A percentile compares a stretch with the other conserved stretches of the same genome.
phyloP scores from a whole-genome alignment of 169 alveolate species.

The Plasmodium sp. region DNA sequence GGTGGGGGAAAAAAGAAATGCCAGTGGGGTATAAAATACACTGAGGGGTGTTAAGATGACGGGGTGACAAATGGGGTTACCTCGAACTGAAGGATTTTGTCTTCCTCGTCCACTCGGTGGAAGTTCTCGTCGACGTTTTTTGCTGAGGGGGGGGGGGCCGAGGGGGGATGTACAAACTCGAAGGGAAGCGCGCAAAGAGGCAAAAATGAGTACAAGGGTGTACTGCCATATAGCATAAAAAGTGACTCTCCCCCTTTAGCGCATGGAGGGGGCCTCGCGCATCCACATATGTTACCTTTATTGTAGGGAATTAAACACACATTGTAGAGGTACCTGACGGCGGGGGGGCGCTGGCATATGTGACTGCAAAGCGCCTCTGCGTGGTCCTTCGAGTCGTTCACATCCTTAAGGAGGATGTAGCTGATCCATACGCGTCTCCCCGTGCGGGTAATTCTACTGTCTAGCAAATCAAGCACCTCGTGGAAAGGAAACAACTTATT shows the following conservation, averaged over 20 bases:
- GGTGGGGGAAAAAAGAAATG: neutral
- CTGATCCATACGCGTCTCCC: conserved; percentile 90
- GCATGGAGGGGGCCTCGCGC: neutral
- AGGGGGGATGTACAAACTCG: neutral
- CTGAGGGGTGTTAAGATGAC: neutral
- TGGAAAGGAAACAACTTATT: conserved; percentile 86
- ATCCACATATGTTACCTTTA: conserved; percentile 62
- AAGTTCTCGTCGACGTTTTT: conserved; percentile 60
- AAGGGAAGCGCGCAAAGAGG: neutral
- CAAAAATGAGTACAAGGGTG: neutral
- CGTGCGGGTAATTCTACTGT: conserved; percentile 86
- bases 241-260: too few relatives aligned
- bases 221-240: neutral
- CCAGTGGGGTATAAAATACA: neutral
- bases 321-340: conserved; percentile 80
- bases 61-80: neutral
- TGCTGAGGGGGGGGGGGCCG: neutral
- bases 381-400: conserved; percentile 81
- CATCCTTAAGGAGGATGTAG: conserved; percentile 86
- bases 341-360: conserved; percentile 78
- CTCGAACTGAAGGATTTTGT: conserved; percentile 51
- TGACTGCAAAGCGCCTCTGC: conserved; percentile 82
- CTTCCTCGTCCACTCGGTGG: conserved; percentile 45
- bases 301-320: conserved; percentile 82
- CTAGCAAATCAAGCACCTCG: conserved; percentile 87